These are phyloP conservation scores for Colletotrichum shisoi DNA, from an alignment of 2,329 filamentous ascomycete genomes.

Conservation along the genomic window DNA sequence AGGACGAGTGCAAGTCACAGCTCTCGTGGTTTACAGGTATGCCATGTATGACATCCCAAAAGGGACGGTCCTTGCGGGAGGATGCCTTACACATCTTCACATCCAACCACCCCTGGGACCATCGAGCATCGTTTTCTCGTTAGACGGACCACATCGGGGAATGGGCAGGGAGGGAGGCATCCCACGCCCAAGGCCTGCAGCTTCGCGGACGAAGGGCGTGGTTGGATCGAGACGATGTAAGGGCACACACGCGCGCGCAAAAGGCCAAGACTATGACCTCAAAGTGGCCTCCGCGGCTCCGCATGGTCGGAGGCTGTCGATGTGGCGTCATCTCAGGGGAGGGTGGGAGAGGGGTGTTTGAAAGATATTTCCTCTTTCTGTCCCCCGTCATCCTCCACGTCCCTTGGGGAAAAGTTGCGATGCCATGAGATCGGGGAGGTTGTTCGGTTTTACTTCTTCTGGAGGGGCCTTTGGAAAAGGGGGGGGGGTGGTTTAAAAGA, in stretches of 20 bases:
- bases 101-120: background rate
- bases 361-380: conserved; percentile 22
- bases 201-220: background rate
- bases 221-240: conserved; percentile 25
- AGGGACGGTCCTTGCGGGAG: conserved; percentile 18
- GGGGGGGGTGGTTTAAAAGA: background rate
- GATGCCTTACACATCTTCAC: conserved; percentile 24
- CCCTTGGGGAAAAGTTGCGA: background rate
- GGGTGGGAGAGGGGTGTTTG: background rate
- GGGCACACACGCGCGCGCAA: conserved; percentile 19
- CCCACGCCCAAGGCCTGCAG: background rate
- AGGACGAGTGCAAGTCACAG: background rate
- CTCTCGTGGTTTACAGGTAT: background rate
- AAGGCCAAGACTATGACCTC: background rate
- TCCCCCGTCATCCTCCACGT: background rate
- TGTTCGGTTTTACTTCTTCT: background rate
- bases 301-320: conserved; percentile 24
- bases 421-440: background rate
- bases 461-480: background rate
- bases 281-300: conserved; percentile 31
- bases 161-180: conserved; percentile 26
- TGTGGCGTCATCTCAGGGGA: conserved; percentile 23
- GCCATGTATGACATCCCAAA: background rate
- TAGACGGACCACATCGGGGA: conserved; percentile 22
- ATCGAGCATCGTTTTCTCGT: conserved; percentile 1